These are phyloP conservation scores for Suhomyces xylopsoci DNA, from an alignment of 805 yeast genomes.

Conservation along the genomic window DNA sequence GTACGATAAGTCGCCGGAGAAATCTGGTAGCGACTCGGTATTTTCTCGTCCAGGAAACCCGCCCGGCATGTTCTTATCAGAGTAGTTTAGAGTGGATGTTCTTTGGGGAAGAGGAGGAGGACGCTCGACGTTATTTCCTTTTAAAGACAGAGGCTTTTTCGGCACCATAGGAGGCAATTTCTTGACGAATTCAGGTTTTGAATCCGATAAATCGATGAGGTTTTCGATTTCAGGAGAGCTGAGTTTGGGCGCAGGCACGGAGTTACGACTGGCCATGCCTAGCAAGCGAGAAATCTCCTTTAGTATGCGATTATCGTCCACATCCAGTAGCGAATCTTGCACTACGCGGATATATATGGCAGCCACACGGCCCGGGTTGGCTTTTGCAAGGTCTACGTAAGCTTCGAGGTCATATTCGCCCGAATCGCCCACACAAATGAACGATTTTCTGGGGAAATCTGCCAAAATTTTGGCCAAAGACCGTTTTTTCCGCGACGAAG, in stretches of 20 bases:
- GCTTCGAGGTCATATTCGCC: conserved; percentile 96
- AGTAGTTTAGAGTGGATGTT: neutral
- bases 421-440: conserved; percentile 88
- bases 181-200: conserved; percentile 1
- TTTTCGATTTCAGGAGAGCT: conserved; percentile 18
- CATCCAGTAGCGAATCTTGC: conserved; percentile 59
- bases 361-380: conserved; percentile 58
- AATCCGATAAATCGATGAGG: conserved; percentile 38
- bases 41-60: neutral
- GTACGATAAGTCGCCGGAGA: conserved; percentile 14
- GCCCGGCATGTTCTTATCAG: neutral
- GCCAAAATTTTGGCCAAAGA: conserved; percentile 58
- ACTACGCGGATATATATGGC: conserved; percentile 84
- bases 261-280: conserved; percentile 8
- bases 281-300: conserved; percentile 26
- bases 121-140: conserved; percentile 26
- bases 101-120: conserved; percentile 36
- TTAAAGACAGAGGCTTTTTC: conserved; percentile 42
- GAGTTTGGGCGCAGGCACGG: neutral
- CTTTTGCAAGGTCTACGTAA: conserved; percentile 64
- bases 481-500: conserved; percentile 72
- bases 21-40: neutral
- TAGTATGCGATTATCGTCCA: conserved; percentile 38
- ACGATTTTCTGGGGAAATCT: conserved; percentile 76
- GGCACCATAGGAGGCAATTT: conserved; percentile 40